These are phyloP conservation scores for Pseudogymnoascus sp. DNA, from an alignment of 2,329 filamentous ascomycete species.

Conservation along the genomic window DNA sequence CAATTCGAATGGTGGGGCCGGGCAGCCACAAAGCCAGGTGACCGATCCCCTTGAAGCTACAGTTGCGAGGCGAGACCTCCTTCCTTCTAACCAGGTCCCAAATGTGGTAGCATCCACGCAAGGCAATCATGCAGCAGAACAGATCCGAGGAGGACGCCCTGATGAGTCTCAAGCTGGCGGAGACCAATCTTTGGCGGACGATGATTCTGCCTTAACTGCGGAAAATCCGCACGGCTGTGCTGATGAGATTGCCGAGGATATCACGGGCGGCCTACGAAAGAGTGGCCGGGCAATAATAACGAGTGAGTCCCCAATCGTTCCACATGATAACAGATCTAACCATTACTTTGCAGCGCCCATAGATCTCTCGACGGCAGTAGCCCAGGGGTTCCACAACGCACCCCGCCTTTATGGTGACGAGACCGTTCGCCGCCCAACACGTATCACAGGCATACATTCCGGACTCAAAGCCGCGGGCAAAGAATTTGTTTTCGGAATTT, in stretches of 20 bases:
- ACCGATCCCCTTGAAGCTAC: constrained; percentile 12
- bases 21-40: background rate
- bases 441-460: constrained; percentile 58
- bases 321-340: background rate
- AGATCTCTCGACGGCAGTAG: constrained; percentile 53
- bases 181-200: background rate
- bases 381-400: constrained; percentile 65
- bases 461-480: constrained; percentile 54
- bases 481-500: constrained; percentile 57
- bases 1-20: background rate
- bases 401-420: constrained; percentile 64
- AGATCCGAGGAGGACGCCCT: background rate
- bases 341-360: constrained; percentile 40
- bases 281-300: background rate
- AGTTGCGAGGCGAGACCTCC: background rate
- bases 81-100: background rate
- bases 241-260: constrained; percentile 22
- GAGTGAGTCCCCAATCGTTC: background rate
- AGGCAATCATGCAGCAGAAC: background rate
- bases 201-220: constrained; percentile 16
- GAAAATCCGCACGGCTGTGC: constrained; percentile 20
- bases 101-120: background rate
- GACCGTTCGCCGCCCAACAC: constrained; percentile 56
- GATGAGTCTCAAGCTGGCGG: background rate
- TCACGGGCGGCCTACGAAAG: constrained; percentile 16